Base-by-base conservation (phyloP, 768 basidiomycete genomes). In the Solioccasus polychromus region DNA sequence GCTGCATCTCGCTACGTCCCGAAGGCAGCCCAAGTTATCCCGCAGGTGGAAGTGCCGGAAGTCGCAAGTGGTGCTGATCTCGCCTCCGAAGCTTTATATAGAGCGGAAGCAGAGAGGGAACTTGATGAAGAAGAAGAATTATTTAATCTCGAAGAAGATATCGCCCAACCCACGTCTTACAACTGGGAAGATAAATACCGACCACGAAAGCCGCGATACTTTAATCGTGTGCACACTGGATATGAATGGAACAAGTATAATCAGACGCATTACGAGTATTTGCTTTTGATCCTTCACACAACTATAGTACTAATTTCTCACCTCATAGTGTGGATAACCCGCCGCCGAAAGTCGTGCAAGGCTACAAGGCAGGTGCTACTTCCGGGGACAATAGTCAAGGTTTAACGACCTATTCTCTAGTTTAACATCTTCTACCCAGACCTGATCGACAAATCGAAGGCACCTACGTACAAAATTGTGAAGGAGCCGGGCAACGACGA, bases 231-330 rank as follows among this genome's bases (percentile, higher is more conserved):
- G 20, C 93, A 98, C 61, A 99, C 96, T 24, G 96, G 96, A 22
- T 99, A 95, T 63, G 96, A 99, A 65, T 99, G 96, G 96, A 98
- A 95, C 75, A 98, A 97, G 73, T 99, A 98, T 68, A 98, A 98
- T 66, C 95, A 98, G 66, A 98, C 96, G 4, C 96, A 98, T 70
- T 99, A 98, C 67, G 96, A 97, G 92, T 95, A 72, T 53, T 18
- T 49, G 18, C 45, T 35, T 45, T 39, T 12, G 18, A 35, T 47
- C 10, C 17, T 11, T 35, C 39, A 31, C 17, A 24, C 28, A n/a
- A 24, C 17, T 34, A 25, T 42, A 12, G 35, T 47, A 35, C 31
- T 58, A 19, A 42, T 48, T 35, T 51, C 48, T 66, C 11, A 19
- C 43, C 39, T 47, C 39, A 9, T 55, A 95, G 93, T 63, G 89